A percentile compares a stretch with the other conserved stretches of the same genome.
Evolutionary conservation across 495 filamentous ascomycete species (phyloP).

Genomic region (Penicillium waksmanii): DNA sequence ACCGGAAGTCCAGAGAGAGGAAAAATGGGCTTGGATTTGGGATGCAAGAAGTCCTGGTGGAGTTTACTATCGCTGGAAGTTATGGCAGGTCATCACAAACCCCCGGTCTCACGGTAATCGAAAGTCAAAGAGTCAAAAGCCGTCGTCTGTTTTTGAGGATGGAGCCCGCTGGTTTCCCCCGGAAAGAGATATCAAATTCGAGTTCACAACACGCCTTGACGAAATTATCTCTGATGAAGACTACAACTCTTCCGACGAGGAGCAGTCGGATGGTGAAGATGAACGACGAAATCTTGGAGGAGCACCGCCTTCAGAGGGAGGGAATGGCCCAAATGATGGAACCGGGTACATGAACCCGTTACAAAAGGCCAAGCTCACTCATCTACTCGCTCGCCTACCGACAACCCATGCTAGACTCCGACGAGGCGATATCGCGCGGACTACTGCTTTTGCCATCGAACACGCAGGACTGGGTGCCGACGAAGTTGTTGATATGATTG

Average conservation of each 20-base stretch:
- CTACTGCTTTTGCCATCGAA: conserved; percentile 88
- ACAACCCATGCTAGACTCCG: conserved; percentile 73
- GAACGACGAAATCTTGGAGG: conserved; percentile 57
- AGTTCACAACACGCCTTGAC: conserved; percentile 71
- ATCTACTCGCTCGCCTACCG: conserved; percentile 79
- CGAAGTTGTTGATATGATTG: conserved; percentile 86
- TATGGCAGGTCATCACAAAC: conserved; percentile 80
- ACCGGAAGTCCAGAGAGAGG: conserved; percentile 75
- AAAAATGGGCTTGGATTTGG: conserved; percentile 95
- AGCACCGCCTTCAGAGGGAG: conserved; percentile 53
- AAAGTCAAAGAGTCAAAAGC: conserved; percentile 30
- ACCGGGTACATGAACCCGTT: conserved; percentile 80
- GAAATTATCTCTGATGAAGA: conserved; percentile 82
- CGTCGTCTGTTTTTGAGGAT: conserved; percentile 65
- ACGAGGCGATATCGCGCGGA: conserved; percentile 82
- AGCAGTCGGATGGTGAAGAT: conserved; percentile 78
- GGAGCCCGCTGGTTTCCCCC: conserved; percentile 73
- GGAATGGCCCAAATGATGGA: conserved; percentile 50
- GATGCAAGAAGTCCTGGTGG: conserved; percentile 79
- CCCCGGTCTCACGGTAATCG: conserved; percentile 29
- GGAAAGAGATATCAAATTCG: conserved; percentile 66
- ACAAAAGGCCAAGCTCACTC: conserved; percentile 79
- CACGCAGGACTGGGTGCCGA: conserved; percentile 79
- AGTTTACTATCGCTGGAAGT: conserved; percentile 86
- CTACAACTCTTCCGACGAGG: conserved; percentile 87